Evolutionary conservation across 495 filamentous ascomycete genomes (phyloP).

Genomic region (Daldinia concentrica): DNA sequence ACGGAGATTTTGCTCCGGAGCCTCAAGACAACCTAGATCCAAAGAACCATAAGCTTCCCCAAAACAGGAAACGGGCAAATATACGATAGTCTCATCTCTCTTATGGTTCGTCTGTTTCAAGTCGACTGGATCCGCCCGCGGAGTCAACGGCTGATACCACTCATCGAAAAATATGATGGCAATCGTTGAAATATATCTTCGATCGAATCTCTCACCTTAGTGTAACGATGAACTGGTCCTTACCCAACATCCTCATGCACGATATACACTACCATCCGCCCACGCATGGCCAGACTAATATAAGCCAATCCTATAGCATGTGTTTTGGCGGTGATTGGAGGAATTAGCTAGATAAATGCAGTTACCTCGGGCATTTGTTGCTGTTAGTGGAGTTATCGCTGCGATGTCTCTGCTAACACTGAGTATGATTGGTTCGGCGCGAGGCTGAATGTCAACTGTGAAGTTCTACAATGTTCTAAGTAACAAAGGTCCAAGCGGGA

Average conservation of each 20-base stretch:
- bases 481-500: constrained; percentile 15
- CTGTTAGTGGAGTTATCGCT: constrained; percentile 2
- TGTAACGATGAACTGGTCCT: not conserved
- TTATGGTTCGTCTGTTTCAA: constrained; percentile 39
- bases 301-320: not conserved
- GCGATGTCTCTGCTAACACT: not conserved
- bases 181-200: constrained; percentile 22
- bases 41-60: constrained; percentile 13
- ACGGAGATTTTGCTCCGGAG: constrained; percentile 39
- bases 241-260: not conserved
- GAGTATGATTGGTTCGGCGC: constrained; percentile 17
- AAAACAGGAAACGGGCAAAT: constrained; percentile 24
- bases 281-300: constrained; percentile 10
- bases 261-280: constrained; percentile 2
- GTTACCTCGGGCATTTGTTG: not conserved
- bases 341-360: not conserved
- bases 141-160: constrained; percentile 34
- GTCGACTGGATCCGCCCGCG: constrained; percentile 24
- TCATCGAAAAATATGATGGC: constrained; percentile 36
- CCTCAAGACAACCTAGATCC: constrained; percentile 8
- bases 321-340: constrained; percentile 4
- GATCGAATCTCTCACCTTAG: constrained; percentile 21
- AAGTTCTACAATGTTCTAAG: constrained; percentile 22
- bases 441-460: constrained; percentile 21
- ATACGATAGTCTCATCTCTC: constrained; percentile 13